Percentiles rank a stretch among this genome's conserved stretches.
phyloP scores from a whole-genome alignment of 352 stramenopile genomes.

The Phytophthora pluvialis region DNA sequence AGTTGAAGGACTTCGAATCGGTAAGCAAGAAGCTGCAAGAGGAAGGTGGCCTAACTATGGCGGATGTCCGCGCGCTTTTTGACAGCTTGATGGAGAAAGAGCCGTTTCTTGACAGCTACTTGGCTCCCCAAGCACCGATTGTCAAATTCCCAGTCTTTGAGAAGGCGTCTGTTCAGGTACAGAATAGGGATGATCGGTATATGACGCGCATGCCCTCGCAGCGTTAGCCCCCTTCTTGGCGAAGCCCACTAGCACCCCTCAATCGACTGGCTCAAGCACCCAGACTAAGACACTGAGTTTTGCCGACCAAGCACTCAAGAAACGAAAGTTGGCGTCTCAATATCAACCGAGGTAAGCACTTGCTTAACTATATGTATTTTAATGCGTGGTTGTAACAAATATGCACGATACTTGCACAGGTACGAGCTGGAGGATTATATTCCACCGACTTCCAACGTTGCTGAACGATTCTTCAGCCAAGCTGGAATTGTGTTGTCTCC shows the following conservation, averaged over 20 bases:
- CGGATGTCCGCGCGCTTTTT: neutral
- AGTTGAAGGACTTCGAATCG: constrained; percentile 1
- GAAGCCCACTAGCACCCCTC: no score
- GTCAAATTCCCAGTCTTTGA: neutral
- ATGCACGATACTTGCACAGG: neutral
- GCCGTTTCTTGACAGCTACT: neutral
- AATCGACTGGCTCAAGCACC: no score
- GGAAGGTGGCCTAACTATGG: neutral
- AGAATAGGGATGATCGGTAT: neutral
- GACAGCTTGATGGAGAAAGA: constrained; percentile 1
- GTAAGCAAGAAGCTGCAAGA: constrained; percentile 6
- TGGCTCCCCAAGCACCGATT: neutral
- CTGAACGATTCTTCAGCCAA: neutral
- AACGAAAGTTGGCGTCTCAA: neutral
- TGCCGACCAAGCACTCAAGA: neutral
- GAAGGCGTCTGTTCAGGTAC: neutral
- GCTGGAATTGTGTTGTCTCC: neutral
- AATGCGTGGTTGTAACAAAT: neutral
- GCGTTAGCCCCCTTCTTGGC: no score
- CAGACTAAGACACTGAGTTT: neutral
- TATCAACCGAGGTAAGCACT: constrained; percentile 2
- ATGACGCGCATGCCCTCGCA: neutral
- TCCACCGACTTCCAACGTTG: neutral
- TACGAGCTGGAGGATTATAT: neutral
- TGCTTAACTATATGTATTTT: neutral